Evolutionary conservation across 1,139 yeast genomes (phyloP).

Genomic region (Martiniozyma asiatica): DNA sequence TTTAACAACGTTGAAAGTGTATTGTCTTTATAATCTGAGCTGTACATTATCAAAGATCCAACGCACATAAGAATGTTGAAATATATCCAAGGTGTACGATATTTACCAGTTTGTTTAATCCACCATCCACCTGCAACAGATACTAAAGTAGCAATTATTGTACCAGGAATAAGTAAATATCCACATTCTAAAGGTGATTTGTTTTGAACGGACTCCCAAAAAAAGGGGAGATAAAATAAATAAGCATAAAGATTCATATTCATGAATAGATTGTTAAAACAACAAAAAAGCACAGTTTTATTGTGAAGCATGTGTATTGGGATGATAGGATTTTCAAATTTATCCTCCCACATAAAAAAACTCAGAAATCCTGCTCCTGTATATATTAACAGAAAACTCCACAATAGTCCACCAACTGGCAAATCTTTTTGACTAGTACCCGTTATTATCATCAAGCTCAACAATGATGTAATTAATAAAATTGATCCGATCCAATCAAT

Average conservation of each 20-base stretch:
- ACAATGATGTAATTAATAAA: slow-evolving; percentile 44
- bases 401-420: slow-evolving; percentile 25
- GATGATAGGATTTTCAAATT: slow-evolving; percentile 20
- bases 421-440: slow-evolving; percentile 57
- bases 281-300: slow-evolving; percentile 20
- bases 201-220: slow-evolving; percentile 20
- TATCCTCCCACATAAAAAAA: slow-evolving; percentile 10
- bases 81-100: slow-evolving; percentile 4
- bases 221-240: slow-evolving; percentile 22
- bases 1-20: slow-evolving; percentile 24
- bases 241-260: slow-evolving; percentile 22
- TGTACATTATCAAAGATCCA: slow-evolving; percentile 16
- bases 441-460: slow-evolving; percentile 44
- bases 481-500: slow-evolving; percentile 65
- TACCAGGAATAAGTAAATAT: slow-evolving; percentile 24
- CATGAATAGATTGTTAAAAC: slow-evolving; percentile 25
- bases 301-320: slow-evolving; percentile 20
- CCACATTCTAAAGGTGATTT: slow-evolving; percentile 22
- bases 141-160: slow-evolving; percentile 8
- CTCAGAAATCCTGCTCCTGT: slow-evolving; percentile 2
- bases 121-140: slow-evolving; percentile 12
- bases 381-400: slow-evolving; percentile 9
- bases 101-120: slow-evolving; percentile 11
- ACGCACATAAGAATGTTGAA: slow-evolving; percentile 14
- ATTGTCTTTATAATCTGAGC: slow-evolving; percentile 4